phyloP scores from a whole-genome alignment of 345 rosid species.

The Syzygium jambos region DNA sequence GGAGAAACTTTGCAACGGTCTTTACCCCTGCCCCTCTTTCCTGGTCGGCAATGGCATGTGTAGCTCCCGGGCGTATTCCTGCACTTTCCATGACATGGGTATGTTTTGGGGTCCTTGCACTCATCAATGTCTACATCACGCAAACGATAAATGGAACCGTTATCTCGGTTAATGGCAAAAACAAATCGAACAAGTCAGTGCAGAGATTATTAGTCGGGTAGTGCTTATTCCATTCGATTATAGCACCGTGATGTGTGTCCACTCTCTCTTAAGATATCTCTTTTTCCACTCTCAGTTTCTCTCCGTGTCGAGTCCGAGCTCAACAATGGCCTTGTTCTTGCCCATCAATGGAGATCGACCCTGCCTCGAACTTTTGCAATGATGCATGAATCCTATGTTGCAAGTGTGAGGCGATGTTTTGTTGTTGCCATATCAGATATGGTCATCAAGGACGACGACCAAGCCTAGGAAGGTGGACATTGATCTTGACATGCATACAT shows the following conservation, averaged over 20 bases:
- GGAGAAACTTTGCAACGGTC: fast-evolving
- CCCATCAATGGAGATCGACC: not conserved
- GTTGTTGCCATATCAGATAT: too few species aligned
- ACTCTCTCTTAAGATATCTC: not conserved
- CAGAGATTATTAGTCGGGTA: not conserved
- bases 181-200: not conserved
- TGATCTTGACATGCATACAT: too few species aligned
- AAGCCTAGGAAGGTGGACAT: too few species aligned
- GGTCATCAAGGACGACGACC: too few species aligned
- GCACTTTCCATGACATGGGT: too few species aligned
- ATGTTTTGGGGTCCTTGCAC: too few species aligned
- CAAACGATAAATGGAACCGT: fast-evolving
- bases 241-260: not conserved
- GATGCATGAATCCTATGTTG: too few species aligned
- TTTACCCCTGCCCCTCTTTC: not conserved
- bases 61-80: too few species aligned
- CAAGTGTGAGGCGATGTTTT: too few species aligned
- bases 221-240: not conserved
- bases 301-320: not conserved
- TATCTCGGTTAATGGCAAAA: not conserved
- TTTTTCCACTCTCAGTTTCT: not conserved
- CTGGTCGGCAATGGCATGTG: too few species aligned
- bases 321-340: not conserved
- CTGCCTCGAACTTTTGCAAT: too few species aligned
- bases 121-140: not conserved